Conservation (phyloP, 352 stramenopile species). For the Thraustochytrium sp. region DNA sequence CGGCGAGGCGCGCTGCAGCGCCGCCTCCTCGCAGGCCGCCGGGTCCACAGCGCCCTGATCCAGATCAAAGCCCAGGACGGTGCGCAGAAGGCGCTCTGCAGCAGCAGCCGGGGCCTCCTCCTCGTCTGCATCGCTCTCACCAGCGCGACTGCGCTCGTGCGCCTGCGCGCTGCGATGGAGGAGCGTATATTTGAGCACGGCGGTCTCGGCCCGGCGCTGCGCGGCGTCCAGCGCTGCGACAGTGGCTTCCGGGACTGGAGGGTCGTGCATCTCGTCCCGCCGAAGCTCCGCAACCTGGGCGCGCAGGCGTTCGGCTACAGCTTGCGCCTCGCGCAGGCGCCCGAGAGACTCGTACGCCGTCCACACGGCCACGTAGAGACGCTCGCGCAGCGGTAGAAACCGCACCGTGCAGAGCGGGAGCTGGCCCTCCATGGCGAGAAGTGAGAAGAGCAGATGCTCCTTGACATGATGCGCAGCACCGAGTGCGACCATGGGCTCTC, state of each 20-base stretch:
- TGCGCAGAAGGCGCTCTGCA: neutral
- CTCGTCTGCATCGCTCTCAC: neutral
- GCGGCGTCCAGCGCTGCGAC: neutral
- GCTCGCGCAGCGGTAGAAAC: neutral
- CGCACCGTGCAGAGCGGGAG: neutral
- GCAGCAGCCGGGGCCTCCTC: neutral
- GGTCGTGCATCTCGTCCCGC: neutral
- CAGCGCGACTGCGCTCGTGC: neutral
- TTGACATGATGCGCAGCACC: neutral
- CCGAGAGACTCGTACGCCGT: neutral
- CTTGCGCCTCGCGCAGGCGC: neutral
- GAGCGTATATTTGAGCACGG: neutral
- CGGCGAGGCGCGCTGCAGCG: neutral
- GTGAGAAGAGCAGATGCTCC: neutral
- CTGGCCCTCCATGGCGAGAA: constrained; percentile 1
- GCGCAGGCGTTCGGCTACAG: neutral
- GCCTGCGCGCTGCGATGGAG: neutral
- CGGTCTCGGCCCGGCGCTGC: neutral
- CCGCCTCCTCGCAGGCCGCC: neutral
- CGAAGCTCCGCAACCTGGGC: neutral
- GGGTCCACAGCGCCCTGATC: no score
- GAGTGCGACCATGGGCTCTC: neutral
- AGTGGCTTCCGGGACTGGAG: neutral
- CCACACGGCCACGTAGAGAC: neutral
- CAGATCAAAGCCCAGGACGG: neutral